Base-by-base conservation (phyloP, 2,329 filamentous ascomycete genomes). In the Aciculosporium take region DNA sequence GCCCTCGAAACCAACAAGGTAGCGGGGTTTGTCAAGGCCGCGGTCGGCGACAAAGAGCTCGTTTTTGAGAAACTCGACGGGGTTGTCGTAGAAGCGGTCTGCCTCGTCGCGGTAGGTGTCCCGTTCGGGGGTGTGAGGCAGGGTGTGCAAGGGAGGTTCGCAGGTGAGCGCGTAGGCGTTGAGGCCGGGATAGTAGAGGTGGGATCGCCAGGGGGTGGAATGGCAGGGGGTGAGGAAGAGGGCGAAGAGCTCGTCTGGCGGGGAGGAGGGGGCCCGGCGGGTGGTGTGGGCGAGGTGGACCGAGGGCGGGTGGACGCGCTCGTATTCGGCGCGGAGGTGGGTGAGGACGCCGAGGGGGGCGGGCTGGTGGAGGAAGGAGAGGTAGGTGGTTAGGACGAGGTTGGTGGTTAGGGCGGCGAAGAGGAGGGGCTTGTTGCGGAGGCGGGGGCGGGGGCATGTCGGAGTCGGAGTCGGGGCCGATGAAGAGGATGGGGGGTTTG, bases 151-250 rank as follows among this genome's bases (percentile, higher is more conserved):
- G 0, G 91, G 91, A 2, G 91, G 91, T 51, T 95, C 88, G 60
- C 91, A 98, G 5, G 83, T 82, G 13, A 96, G 67, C 0, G 88
- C 89, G 68, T 88, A 88, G 4, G 86, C 87, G 44, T 75, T 64
- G 40, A 95, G 76, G 24, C 67, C 64, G 0, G 84, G 75, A 54
- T 91, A 75, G 46, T 93, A 69, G 30, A 96, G 72, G 54, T 93
- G 84, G 13, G 82, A 87, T 53, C 88, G 82, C 89, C 91, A 96
- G 2, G 91, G 89, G 0, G 89, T 96, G 49, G 83, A 84, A 67
- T 98, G 91, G 63, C 91, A 98, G 8, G 91, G 91, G 72, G 88
- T 94, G 20, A 98, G 71, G 63, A 96, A 95, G 17, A 82, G 81
- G 27, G 80, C 76, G 51, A 79, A 80, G 9, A 77, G 67, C 44